Evolutionary conservation across 2,329 filamentous ascomycete species (phyloP).

Genomic region (Celoporthe dispersa): DNA sequence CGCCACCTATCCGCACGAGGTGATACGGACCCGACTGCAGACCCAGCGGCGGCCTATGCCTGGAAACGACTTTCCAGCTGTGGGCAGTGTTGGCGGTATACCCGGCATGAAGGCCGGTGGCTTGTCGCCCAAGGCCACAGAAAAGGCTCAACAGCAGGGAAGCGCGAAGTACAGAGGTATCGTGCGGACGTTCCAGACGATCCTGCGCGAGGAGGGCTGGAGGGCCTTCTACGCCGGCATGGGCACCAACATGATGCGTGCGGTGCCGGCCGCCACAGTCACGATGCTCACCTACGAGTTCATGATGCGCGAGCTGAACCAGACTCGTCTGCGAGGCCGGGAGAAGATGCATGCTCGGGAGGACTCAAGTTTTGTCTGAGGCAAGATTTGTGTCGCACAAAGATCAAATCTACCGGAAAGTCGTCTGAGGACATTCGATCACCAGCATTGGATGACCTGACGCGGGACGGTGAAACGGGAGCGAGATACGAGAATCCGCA

Average conservation of each 20-base stretch:
- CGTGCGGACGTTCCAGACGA: constrained; percentile 79
- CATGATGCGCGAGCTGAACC: constrained; percentile 58
- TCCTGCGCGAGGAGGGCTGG: constrained; percentile 91
- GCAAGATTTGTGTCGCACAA: background rate
- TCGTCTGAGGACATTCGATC: background rate
- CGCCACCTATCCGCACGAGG: constrained; percentile 96
- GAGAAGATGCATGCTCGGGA: constrained; percentile 36
- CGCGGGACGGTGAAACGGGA: constrained; percentile 4
- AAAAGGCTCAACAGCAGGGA: constrained; percentile 35
- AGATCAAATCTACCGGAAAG: background rate
- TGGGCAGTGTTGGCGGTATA: constrained; percentile 55
- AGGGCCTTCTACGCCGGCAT: constrained; percentile 95
- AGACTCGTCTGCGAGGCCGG: constrained; percentile 45
- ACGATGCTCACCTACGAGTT: constrained; percentile 98
- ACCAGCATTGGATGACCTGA: constrained; percentile 9
- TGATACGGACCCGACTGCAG: constrained; percentile 89
- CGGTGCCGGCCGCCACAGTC: constrained; percentile 92
- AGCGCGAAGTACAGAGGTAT: constrained; percentile 75
- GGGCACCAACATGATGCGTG: constrained; percentile 96
- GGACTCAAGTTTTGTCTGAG: constrained; percentile 23
- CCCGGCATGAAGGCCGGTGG: constrained; percentile 40
- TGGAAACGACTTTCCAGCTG: constrained; percentile 49
- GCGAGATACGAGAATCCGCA: constrained; percentile 3
- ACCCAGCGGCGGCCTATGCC: constrained; percentile 80
- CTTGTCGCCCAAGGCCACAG: constrained; percentile 36